Percentiles rank a stretch among this genome's conserved stretches.
Conservation (phyloP, 148 eudicot genomes). For the Heliamphora exappendiculata region DNA sequence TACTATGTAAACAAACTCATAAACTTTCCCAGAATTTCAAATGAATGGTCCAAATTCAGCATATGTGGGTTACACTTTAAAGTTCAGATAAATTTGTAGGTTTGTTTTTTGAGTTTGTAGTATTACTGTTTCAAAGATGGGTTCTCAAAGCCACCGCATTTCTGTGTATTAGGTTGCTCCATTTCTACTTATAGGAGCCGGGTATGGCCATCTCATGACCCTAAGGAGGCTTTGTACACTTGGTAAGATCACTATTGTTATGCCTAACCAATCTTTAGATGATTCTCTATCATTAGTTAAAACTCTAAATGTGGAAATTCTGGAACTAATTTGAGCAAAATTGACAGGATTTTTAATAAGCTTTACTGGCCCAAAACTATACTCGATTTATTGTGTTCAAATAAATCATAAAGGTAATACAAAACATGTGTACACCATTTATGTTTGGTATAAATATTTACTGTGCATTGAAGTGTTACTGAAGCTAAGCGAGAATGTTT, state of each 20-base stretch:
- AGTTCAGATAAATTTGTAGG: too few species aligned
- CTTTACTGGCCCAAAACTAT: conserved; percentile 75
- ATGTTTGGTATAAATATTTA: background rate
- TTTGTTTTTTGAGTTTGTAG: too few species aligned
- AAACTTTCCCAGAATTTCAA: too few species aligned
- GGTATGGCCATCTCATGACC: conserved; percentile 82
- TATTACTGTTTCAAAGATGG: too few species aligned
- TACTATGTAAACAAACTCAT: too few species aligned
- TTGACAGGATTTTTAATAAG: conserved; percentile 72
- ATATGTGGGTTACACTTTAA: too few species aligned
- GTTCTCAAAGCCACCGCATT: background rate
- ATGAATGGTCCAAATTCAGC: too few species aligned
- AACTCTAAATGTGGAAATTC: background rate
- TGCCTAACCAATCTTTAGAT: background rate
- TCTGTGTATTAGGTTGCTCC: conserved; percentile 47
- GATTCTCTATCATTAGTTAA: background rate
- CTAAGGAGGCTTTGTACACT: conserved; percentile 70
- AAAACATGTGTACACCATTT: background rate
- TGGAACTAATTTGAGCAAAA: background rate
- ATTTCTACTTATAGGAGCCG: conserved; percentile 60
- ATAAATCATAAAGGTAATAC: conserved; percentile 45
- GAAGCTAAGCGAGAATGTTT: background rate
- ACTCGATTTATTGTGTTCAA: conserved; percentile 50
- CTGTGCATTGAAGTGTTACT: background rate
- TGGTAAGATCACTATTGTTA: conserved; percentile 30